Conservation (phyloP, 129 eudicot species). For the Sambucus nigra region DNA sequence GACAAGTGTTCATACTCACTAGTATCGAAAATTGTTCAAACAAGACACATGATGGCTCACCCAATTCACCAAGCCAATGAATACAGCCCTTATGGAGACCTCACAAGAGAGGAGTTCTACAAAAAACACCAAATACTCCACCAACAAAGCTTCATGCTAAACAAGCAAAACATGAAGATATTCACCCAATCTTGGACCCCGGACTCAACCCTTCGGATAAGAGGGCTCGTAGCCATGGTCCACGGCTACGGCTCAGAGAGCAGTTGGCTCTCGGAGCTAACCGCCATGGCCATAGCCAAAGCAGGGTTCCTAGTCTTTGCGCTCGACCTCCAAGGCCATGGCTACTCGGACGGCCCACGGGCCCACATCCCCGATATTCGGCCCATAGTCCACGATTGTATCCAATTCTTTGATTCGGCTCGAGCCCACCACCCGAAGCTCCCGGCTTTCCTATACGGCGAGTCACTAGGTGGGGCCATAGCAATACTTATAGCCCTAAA, state of each 20-base stretch:
- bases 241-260: constrained; percentile 45
- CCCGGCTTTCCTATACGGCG: constrained; percentile 41
- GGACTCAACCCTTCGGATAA: not conserved
- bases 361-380: constrained; percentile 24
- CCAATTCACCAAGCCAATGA: constrained; percentile 39
- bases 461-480: constrained; percentile 45
- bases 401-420: constrained; percentile 24
- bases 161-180: constrained; percentile 34
- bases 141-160: constrained; percentile 29
- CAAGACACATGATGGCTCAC: constrained; percentile 22
- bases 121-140: constrained; percentile 29
- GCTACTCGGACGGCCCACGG: constrained; percentile 36
- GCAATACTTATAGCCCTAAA: constrained; percentile 26
- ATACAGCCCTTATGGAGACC: constrained; percentile 38
- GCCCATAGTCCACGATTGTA: constrained; percentile 26
- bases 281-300: constrained; percentile 38
- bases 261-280: constrained; percentile 42
- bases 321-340: constrained; percentile 48
- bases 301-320: constrained; percentile 34
- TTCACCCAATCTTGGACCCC: constrained; percentile 45
- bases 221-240: constrained; percentile 38
- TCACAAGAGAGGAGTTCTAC: constrained; percentile 25
- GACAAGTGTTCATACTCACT: not conserved
- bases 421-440: constrained; percentile 18
- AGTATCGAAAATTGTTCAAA: not conserved